A percentile compares a stretch with the other conserved stretches of the same genome.
These are phyloP conservation scores for Hypoxylon rubiginosum DNA, from an alignment of 2,329 filamentous ascomycete genomes.

Conservation along the genomic window DNA sequence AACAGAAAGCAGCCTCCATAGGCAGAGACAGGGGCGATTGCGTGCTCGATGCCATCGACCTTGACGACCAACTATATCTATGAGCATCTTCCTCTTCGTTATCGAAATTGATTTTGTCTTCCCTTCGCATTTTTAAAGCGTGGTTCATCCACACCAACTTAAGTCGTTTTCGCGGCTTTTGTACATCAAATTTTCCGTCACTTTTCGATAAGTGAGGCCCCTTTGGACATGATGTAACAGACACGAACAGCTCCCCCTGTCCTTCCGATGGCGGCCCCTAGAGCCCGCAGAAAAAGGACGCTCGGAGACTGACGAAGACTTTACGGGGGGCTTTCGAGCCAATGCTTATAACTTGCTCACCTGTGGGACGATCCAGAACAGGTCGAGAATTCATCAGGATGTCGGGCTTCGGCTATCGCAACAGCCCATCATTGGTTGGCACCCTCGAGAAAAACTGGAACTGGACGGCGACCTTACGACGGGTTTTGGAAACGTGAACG, in stretches of 20 bases:
- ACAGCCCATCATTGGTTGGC: conserved; percentile 13
- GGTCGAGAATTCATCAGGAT: conserved; percentile 9
- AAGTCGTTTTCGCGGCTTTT: conserved; percentile 28
- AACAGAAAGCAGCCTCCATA: conserved; percentile 13
- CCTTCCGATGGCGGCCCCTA: background rate
- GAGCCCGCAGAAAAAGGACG: conserved; percentile 12
- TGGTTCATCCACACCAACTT: conserved; percentile 11
- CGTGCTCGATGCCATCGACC: conserved; percentile 35
- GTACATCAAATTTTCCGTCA: conserved; percentile 5
- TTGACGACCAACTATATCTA: conserved; percentile 36
- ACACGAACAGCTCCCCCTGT: conserved; percentile 3
- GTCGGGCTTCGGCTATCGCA: conserved; percentile 23
- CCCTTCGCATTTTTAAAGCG: conserved; percentile 7
- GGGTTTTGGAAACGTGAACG: background rate
- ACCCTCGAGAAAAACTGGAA: conserved; percentile 10
- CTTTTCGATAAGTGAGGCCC: conserved; percentile 10
- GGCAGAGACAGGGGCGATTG: conserved; percentile 34
- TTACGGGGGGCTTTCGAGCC: conserved; percentile 5
- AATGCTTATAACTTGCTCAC: conserved; percentile 32
- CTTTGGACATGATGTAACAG: conserved; percentile 2
- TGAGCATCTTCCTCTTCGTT: conserved; percentile 22
- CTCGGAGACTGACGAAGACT: conserved; percentile 16
- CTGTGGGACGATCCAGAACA: conserved; percentile 20
- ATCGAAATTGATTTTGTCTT: conserved; percentile 6
- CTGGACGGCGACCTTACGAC: conserved; percentile 9